phyloP scores from a whole-genome alignment of 257 asterid species.

The Echium plantagineum region DNA sequence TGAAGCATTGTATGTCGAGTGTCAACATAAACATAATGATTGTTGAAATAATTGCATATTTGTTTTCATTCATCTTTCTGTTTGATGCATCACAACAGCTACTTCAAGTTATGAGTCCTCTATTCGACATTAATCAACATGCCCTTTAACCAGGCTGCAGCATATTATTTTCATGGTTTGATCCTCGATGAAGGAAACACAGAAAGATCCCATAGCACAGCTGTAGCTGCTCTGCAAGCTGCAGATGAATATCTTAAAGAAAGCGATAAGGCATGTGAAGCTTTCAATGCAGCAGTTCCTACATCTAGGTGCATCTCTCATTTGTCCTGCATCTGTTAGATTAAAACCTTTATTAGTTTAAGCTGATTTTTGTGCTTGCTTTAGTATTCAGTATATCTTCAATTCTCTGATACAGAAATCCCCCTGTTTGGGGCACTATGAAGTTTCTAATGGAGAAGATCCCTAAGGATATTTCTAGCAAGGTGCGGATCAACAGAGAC shows the following conservation, averaged over 20 bases:
- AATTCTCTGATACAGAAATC: slow-evolving; percentile 45
- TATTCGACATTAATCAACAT: background rate
- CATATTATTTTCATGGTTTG: slow-evolving; percentile 93
- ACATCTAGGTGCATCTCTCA: slow-evolving; percentile 54
- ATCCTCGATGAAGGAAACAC: slow-evolving; percentile 97
- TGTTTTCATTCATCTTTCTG: background rate
- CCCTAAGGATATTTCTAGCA: slow-evolving; percentile 88
- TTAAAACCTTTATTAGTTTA: background rate
- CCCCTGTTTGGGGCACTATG: slow-evolving; percentile 98
- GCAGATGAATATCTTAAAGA: slow-evolving; percentile 96
- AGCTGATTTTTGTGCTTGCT: background rate
- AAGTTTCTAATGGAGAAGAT: slow-evolving; percentile 85
- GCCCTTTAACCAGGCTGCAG: slow-evolving; percentile 57
- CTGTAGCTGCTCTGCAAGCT: slow-evolving; percentile 93
- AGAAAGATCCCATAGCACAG: slow-evolving; percentile 95
- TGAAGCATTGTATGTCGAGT: background rate
- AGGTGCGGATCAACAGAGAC: slow-evolving; percentile 87
- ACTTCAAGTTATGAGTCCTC: no score
- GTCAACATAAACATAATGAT: no score
- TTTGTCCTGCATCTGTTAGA: background rate
- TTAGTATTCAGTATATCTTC: slow-evolving; percentile 1
- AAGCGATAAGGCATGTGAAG: slow-evolving; percentile 78
- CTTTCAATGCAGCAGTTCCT: slow-evolving; percentile 63
- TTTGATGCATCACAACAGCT: no score
- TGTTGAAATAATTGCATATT: background rate